A percentile compares a stretch with the other conserved stretches of the same genome.
These are phyloP conservation scores for Hirsutella minnesotensis DNA, from an alignment of 2,329 filamentous ascomycete genomes.

Conservation along the genomic window DNA sequence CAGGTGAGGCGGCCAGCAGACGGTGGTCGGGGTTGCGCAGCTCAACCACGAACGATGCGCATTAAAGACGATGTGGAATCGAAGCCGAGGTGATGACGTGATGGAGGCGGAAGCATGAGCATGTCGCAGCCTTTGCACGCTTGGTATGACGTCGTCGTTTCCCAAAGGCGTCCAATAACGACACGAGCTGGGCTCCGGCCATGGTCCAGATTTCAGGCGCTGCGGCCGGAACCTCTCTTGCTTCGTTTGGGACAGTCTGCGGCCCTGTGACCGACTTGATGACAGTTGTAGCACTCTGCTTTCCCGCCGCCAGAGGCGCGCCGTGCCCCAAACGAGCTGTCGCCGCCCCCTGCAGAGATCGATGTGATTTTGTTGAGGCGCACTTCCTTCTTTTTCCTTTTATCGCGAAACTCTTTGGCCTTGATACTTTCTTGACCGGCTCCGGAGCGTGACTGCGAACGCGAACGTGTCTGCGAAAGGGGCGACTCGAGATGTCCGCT, in stretches of 20 bases:
- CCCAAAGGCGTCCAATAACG: not conserved
- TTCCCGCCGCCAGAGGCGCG: conserved; percentile 10
- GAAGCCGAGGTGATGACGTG: too few species aligned
- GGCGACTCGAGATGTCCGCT: conserved; percentile 10
- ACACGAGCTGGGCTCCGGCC: not conserved
- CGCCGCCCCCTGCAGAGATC: conserved; percentile 36
- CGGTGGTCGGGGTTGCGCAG: too few species aligned
- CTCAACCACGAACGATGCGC: too few species aligned
- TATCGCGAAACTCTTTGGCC: conserved; percentile 40
- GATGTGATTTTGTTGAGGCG: conserved; percentile 52
- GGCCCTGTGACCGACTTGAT: conserved; percentile 47
- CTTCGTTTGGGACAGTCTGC: conserved; percentile 36
- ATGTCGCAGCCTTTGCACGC: too few species aligned
- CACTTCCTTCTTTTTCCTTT: conserved; percentile 53
- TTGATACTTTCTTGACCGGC: conserved; percentile 14
- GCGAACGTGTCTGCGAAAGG: conserved; percentile 15
- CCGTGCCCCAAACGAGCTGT: conserved; percentile 3
- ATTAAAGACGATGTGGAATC: too few species aligned
- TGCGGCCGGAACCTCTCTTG: conserved; percentile 1
- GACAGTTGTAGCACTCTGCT: conserved; percentile 47
- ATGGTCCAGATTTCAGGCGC: not conserved
- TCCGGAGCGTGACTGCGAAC: conserved; percentile 19
- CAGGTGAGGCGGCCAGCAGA: too few species aligned
- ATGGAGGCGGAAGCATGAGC: too few species aligned
- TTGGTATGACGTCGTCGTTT: too few species aligned